Percentiles rank a stretch among this genome's conserved stretches.
Conservation (phyloP, 2,329 filamentous ascomycete genomes). For the Samsoniella hepiali region DNA sequence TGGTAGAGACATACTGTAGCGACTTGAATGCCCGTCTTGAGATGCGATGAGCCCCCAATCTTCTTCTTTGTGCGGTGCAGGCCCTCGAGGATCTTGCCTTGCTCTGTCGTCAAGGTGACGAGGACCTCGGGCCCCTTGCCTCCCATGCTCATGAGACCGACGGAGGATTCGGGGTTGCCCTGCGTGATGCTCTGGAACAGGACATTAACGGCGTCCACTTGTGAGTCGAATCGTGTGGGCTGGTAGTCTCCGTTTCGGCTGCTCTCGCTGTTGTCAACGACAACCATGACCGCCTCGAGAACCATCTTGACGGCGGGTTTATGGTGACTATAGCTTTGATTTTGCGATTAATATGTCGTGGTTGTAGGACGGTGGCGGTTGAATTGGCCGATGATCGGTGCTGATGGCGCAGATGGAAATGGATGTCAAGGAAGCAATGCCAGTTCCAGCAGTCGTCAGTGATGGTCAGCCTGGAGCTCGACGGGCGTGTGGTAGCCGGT, state of each 20-base stretch:
- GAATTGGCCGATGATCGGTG: slow-evolving; percentile 10
- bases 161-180: slow-evolving; percentile 93
- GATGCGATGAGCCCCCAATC: slow-evolving; percentile 83
- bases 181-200: slow-evolving; percentile 95
- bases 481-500: neutral
- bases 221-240: slow-evolving; percentile 92
- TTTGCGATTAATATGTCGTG: neutral
- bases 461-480: slow-evolving; percentile 20
- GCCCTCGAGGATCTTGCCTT: slow-evolving; percentile 90
- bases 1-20: slow-evolving; percentile 67
- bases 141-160: slow-evolving; percentile 98
- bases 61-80: slow-evolving; percentile 85
- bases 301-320: slow-evolving; percentile 70
- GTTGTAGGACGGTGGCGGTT: neutral
- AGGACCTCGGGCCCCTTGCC: slow-evolving; percentile 96
- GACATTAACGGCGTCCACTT: slow-evolving; percentile 90
- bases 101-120: slow-evolving; percentile 92
- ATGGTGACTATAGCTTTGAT: slow-evolving; percentile 13
- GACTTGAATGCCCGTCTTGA: slow-evolving; percentile 92
- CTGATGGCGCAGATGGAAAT: slow-evolving; percentile 8
- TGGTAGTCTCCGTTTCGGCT: slow-evolving; percentile 93
- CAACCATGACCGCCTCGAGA: slow-evolving; percentile 98
- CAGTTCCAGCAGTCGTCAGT: slow-evolving; percentile 20
- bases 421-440: slow-evolving; percentile 14
- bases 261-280: slow-evolving; percentile 99